Conservation (phyloP, 2,329 filamentous ascomycete genomes). For the Pseudogymnoascus sp. region DNA sequence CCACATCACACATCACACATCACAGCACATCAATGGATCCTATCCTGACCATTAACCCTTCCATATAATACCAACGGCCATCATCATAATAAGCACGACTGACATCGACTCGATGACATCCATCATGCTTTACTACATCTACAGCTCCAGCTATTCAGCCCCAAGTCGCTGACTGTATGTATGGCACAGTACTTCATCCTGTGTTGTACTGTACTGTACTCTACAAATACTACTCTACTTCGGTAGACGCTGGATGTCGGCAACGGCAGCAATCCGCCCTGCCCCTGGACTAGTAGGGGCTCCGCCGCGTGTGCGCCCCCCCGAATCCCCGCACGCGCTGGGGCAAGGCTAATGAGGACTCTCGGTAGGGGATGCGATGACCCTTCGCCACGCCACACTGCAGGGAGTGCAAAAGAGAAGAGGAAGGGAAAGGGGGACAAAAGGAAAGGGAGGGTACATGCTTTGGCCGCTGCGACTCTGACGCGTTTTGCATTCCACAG, state of each 20-base stretch:
- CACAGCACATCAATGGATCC: conserved; percentile 3
- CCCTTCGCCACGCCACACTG: not conserved
- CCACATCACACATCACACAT: not conserved
- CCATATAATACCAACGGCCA: not conserved
- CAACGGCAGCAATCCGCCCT: conserved; percentile 1
- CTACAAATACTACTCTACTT: not conserved
- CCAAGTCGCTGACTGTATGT: not conserved
- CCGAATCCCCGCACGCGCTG: conserved; percentile 5
- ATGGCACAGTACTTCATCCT: not conserved
- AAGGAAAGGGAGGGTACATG: not conserved
- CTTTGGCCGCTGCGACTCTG: not conserved
- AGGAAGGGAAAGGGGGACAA: not conserved
- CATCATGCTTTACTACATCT: not conserved
- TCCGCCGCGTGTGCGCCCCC: not conserved
- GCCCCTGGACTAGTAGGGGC: conserved; percentile 7
- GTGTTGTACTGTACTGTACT: not conserved
- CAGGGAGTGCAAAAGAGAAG: not conserved
- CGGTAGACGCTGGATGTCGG: not conserved
- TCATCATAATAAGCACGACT: not conserved
- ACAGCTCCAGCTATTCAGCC: not conserved
- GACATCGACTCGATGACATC: not conserved
- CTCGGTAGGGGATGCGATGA: not conserved
- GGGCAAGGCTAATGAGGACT: conserved; percentile 5
- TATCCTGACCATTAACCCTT: not conserved
- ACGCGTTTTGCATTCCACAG: conserved; percentile 3